Percentiles rank a stretch among this genome's conserved stretches.
Conservation (phyloP, 257 asterid species). For the Plantago major region DNA sequence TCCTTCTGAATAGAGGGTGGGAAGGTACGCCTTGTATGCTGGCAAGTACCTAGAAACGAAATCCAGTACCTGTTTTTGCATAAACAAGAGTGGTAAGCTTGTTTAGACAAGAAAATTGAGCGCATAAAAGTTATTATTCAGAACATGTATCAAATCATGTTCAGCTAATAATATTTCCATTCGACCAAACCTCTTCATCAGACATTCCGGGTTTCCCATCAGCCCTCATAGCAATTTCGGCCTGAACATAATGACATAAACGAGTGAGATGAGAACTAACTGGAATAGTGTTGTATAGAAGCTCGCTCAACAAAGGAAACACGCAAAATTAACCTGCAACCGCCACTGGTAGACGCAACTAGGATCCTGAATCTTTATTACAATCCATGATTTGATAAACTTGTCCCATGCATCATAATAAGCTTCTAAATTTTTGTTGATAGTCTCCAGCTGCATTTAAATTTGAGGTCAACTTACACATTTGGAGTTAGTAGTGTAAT, state of each 20-base stretch:
- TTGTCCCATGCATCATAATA: constrained; percentile 91
- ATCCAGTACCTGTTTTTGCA: constrained; percentile 60
- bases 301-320: constrained; percentile 9
- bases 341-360: constrained; percentile 87
- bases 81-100: background rate
- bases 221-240: constrained; percentile 88
- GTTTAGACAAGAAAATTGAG: background rate
- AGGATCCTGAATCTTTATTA: constrained; percentile 90
- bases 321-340: constrained; percentile 52
- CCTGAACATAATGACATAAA: constrained; percentile 40
- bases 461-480: constrained; percentile 17
- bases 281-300: background rate
- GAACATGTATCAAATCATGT: constrained; percentile 2
- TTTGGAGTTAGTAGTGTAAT: background rate
- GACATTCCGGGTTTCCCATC: constrained; percentile 86
- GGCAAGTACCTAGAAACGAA: constrained; percentile 92
- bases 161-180: background rate
- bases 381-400: constrained; percentile 85
- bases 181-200: constrained; percentile 66
- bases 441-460: constrained; percentile 61
- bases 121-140: background rate
- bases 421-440: constrained; percentile 75
- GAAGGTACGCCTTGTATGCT: constrained; percentile 93
- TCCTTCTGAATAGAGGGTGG: constrained; percentile 88
- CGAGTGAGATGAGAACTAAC: constrained; percentile 15